Evolutionary conservation across 176 grass and related monocot genomes (phyloP), one percentile per base, ranked within the genome.

Genomic region (Carex kokanica): DNA sequence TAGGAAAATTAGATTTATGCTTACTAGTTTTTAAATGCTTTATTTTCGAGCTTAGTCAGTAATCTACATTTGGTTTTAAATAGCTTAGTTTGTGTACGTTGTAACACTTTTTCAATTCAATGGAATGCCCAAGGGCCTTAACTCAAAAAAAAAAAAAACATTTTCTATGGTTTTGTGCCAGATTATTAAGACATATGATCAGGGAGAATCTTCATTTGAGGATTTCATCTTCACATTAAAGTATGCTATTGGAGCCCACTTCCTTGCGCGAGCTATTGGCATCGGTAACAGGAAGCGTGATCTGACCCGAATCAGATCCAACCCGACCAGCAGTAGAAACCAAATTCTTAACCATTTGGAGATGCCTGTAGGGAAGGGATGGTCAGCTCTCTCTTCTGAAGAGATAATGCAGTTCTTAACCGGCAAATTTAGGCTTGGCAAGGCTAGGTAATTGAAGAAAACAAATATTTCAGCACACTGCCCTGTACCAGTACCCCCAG

Each of bases 341-440:
- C 64, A 69, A 57, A 78, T 84, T 45, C 60, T 61, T 1, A 51
- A 18, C 24, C 86, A 88, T 4, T 74, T 82, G 47, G 94, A 94
- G 80, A 92, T 97, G 55, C 94, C 91, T 74, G 67, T 88, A 78
- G 94, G 94, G 57, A 97, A 97, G 86, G 91, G 90, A 62, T 97
- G 94, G 64, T 90, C 92, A 23, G 87, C 66, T 9, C 90, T 97
- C 79, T 88, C 88, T 49, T 89, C 90, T 89, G 88, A 79, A 74
- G 90, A 92, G 54, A 94, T 97, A 64, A 86, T 97, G 36, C 88
- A 38, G 36, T 38, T 38, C 36, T 83, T 97, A 84, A 97, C 90
- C 36, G 94, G 92, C 71, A 88, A 90, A 89, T 90, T 91, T 71
- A 92, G 94, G 85, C 62, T 97, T 85, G 94, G 94, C 85, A 97